Evolutionary conservation across 768 basidiomycete genomes (phyloP).

Genomic region (Clitopilus passeckerianus): DNA sequence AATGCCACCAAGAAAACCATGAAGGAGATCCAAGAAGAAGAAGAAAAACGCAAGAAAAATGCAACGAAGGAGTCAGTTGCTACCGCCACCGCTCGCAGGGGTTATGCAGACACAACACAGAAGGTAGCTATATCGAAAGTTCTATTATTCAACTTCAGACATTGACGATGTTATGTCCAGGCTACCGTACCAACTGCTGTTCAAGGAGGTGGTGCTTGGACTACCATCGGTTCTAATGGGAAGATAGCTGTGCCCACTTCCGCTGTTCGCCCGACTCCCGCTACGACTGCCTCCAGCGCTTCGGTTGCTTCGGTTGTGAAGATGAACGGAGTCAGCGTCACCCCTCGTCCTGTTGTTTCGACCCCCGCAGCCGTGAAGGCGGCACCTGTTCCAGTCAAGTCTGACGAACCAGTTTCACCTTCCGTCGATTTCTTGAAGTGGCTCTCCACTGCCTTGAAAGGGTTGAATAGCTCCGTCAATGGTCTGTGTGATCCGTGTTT

Average conservation of each 20-base stretch:
- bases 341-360: constrained; percentile 23
- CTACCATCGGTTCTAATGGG: constrained; percentile 79
- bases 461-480: constrained; percentile 66
- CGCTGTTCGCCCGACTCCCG: constrained; percentile 18
- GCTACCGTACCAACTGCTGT: background rate
- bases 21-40: constrained; percentile 99
- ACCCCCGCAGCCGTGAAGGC: constrained; percentile 25
- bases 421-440: constrained; percentile 92
- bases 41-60: constrained; percentile 77
- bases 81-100: constrained; percentile 56
- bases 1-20: constrained; percentile 82
- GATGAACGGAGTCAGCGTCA: constrained; percentile 10
- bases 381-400: constrained; percentile 29
- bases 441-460: constrained; percentile 82
- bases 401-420: constrained; percentile 67
- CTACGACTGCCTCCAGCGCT: constrained; percentile 16
- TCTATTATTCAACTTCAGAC: background rate
- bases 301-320: constrained; percentile 17
- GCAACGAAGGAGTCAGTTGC: constrained; percentile 56
- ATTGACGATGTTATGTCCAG: constrained; percentile 5
- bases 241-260: constrained; percentile 39
- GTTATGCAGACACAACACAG: constrained; percentile 73
- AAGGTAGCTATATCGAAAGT: constrained; percentile 48
- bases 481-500: constrained; percentile 33
- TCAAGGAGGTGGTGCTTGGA: constrained; percentile 60